Evolutionary conservation across 495 filamentous ascomycete genomes (phyloP).

Genomic region (Penicillium angulare): DNA sequence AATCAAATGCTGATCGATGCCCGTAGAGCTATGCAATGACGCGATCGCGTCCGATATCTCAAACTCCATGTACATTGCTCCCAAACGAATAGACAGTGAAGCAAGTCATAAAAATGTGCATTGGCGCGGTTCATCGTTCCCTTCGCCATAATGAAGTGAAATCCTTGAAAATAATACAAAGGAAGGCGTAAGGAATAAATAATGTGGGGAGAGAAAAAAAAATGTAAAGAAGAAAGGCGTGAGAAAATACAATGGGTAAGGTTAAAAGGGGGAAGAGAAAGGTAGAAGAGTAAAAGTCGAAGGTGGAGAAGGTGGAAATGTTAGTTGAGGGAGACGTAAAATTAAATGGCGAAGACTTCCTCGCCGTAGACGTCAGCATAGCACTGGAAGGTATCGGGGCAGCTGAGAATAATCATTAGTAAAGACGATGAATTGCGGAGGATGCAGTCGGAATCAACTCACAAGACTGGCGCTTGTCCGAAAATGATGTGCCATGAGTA

Average conservation of each 20-base stretch:
- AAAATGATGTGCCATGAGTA: slow-evolving; percentile 58
- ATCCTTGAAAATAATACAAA: slow-evolving; percentile 7
- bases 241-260: not conserved
- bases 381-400: slow-evolving; percentile 44
- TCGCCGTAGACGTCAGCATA: slow-evolving; percentile 49
- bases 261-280: slow-evolving; percentile 1
- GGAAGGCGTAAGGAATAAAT: no score
- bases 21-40: not conserved
- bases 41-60: not conserved
- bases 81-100: slow-evolving; percentile 19
- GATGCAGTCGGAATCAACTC: slow-evolving; percentile 13
- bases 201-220: not conserved
- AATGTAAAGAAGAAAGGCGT: slow-evolving; percentile 4
- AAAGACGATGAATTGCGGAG: not conserved
- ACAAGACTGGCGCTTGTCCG: slow-evolving; percentile 51
- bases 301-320: not conserved
- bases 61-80: slow-evolving; percentile 20
- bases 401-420: slow-evolving; percentile 30
- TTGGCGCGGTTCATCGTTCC: slow-evolving; percentile 5
- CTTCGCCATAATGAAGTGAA: slow-evolving; percentile 3
- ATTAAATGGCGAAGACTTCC: slow-evolving; percentile 16
- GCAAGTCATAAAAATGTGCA: slow-evolving; percentile 19
- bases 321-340: not conserved
- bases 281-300: slow-evolving; percentile 6
- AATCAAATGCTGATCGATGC: not conserved